Percentiles rank a stretch among this genome's conserved stretches.
Evolutionary conservation across 2,329 filamentous ascomycete species (phyloP).

Genomic region (Simplicillium aogashimaense): DNA sequence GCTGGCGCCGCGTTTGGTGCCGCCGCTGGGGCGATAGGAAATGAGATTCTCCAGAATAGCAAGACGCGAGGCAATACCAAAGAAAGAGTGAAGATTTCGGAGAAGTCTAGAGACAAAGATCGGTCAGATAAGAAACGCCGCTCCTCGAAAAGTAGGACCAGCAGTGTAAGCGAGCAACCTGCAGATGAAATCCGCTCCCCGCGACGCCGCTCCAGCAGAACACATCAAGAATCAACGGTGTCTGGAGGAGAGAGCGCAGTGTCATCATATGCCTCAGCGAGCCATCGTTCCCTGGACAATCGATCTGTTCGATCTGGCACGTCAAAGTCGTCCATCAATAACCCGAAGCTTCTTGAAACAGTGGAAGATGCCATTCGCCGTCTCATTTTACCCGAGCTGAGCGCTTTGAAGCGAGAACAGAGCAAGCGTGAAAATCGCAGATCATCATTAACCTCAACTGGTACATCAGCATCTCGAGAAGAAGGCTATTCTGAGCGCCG

Average conservation of each 20-base stretch:
- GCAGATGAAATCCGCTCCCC: conserved; percentile 34
- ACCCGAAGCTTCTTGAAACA: conserved; percentile 80
- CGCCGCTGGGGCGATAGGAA: conserved; percentile 1
- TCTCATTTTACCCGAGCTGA: conserved; percentile 83
- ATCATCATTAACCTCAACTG: conserved; percentile 52
- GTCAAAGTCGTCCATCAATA: conserved; percentile 73
- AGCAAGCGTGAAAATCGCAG: conserved; percentile 64
- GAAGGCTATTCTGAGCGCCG: conserved; percentile 49
- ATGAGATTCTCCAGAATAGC: conserved; percentile 23
- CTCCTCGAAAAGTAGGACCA: conserved; percentile 37
- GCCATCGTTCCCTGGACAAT: conserved; percentile 45
- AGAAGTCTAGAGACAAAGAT: conserved; percentile 33
- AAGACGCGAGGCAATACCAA: conserved; percentile 33
- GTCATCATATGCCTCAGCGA: conserved; percentile 42
- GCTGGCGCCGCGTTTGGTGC: conserved; percentile 25
- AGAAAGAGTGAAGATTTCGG: conserved; percentile 29
- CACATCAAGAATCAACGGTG: conserved; percentile 40
- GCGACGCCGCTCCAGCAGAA: conserved; percentile 39
- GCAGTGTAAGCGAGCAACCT: conserved; percentile 37
- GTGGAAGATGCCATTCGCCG: conserved; percentile 89
- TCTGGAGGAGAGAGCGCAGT: conserved; percentile 43
- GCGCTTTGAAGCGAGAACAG: conserved; percentile 82
- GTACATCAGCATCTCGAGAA: conserved; percentile 43
- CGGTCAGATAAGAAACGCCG: conserved; percentile 32
- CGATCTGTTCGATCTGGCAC: conserved; percentile 39